Evolutionary conservation across 805 yeast species (phyloP), one percentile per base, ranked within the genome.

Genomic region (Ogataea henricii): DNA sequence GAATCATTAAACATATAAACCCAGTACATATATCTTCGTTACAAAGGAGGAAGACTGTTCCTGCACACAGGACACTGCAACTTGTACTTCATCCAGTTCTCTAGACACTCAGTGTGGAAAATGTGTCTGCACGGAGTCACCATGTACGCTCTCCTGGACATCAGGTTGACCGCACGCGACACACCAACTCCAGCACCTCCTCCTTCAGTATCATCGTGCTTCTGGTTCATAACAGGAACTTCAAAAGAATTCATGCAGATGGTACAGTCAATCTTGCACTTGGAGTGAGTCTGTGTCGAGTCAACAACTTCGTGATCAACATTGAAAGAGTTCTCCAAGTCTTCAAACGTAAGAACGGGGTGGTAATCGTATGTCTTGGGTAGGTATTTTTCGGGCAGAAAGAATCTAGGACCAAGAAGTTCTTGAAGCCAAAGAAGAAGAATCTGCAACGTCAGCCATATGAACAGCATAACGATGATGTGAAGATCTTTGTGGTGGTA

Each of bases 21-120:
- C 8, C 25, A 22, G 8, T 22, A 22, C 25, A 22, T 22, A 22
- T 6, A 6, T 6, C 8, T 22, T 22, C 25, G 17, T 68, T 66
- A 89, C 45, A 87, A 70, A 1, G 97, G 96, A 2, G 97, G 97
- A 34, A 92, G 69, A 18, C 89, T 78, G 47, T 81, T 80, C 59
- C 97, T 77, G 67, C 98, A 92, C 6, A 90, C 91, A 0, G 98
- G 98, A 68, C 98, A 92, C 60, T 90, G 96, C 43, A 92, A 68
- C 59, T 90, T 88, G 63, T 89, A 87, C 64, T 83, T 80, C 97
- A 92, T 89, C 97, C 97, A 92, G 52, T 78, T 81, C 62, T 88
- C 95, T 53, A 92, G 70, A 68, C 98, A 91, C n/a, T 79, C 83
- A 1, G 89, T 78, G 62, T 91, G 97, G 77, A 90, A 92, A 8